Conservation (phyloP, 441 rosid genomes). For the Euphorbia celastroides region DNA sequence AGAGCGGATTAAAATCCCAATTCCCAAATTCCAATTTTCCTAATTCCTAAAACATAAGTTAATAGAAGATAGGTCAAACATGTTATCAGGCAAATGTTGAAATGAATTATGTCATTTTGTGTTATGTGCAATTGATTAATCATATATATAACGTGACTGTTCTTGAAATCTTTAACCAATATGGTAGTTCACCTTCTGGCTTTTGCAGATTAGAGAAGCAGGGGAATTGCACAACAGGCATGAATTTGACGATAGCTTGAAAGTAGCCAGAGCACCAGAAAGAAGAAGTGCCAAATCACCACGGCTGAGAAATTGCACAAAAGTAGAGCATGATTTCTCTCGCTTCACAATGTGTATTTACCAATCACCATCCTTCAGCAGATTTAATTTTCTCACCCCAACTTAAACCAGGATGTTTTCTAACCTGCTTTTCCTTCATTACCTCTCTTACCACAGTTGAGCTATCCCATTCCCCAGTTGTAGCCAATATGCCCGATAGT, state of each 20-base stretch:
- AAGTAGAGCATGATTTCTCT: conserved; percentile 1
- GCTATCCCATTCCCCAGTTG: conserved; percentile 71
- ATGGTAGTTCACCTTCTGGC: background rate
- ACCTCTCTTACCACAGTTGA: conserved; percentile 47
- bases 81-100: too few species aligned
- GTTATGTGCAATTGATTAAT: background rate
- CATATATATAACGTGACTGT: background rate
- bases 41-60: background rate
- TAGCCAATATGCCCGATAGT: conserved; percentile 56
- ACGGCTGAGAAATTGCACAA: background rate
- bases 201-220: background rate
- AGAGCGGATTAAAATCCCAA: background rate
- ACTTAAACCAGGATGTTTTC: conserved; percentile 59
- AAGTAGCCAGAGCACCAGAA: background rate
- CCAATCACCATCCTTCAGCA: background rate
- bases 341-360: conserved; percentile 4
- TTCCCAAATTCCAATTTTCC: background rate
- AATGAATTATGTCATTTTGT: too few species aligned
- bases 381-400: conserved; percentile 32
- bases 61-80: too few species aligned
- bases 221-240: background rate
- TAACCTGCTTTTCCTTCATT: conserved; percentile 49
- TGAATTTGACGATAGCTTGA: background rate
- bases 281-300: background rate
- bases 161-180: background rate